Conservation (phyloP, 257 asterid genomes). For the Nyctanthes arbortristis region DNA sequence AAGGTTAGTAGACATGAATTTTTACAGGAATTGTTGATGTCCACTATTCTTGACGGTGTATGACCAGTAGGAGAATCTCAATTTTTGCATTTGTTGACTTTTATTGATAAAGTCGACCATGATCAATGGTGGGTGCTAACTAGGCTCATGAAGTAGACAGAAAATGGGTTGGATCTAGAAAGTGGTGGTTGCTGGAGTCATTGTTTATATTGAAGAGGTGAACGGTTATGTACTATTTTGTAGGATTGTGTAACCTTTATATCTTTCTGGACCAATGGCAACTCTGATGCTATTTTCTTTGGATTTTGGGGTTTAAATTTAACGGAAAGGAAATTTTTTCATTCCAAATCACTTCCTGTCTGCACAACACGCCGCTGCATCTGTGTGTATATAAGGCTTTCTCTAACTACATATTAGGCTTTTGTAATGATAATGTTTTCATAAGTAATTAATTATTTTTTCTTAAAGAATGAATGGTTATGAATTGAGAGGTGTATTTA, state of each 20-base stretch:
- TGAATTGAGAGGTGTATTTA: too few relatives aligned
- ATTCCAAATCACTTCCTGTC: constrained; percentile 9
- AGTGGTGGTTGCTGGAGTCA: constrained; percentile 15
- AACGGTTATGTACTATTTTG: constrained; percentile 28
- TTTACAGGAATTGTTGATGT: constrained; percentile 45
- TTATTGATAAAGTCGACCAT: constrained; percentile 24
- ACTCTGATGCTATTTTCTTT: constrained; percentile 19
- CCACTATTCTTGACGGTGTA: constrained; percentile 52
- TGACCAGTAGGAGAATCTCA: constrained; percentile 21
- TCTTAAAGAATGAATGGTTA: too few relatives aligned
- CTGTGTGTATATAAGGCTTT: too few relatives aligned
- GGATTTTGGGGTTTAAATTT: constrained; percentile 14
- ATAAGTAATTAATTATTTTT: too few relatives aligned
- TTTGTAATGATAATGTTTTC: too few relatives aligned
- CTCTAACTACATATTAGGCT: too few relatives aligned
- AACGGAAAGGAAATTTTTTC: constrained; percentile 19
- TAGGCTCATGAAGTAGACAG: constrained; percentile 15
- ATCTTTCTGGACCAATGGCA: constrained; percentile 13
- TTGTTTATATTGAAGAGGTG: constrained; percentile 27
- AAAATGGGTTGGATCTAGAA: constrained; percentile 7
- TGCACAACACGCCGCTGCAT: too few relatives aligned
- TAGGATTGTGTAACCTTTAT: background rate
- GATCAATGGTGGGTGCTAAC: constrained; percentile 19
- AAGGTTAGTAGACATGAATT: constrained; percentile 44
- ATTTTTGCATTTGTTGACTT: constrained; percentile 16